Conservation (phyloP, 257 asterid genomes). For the Capsicum chinense region DNA sequence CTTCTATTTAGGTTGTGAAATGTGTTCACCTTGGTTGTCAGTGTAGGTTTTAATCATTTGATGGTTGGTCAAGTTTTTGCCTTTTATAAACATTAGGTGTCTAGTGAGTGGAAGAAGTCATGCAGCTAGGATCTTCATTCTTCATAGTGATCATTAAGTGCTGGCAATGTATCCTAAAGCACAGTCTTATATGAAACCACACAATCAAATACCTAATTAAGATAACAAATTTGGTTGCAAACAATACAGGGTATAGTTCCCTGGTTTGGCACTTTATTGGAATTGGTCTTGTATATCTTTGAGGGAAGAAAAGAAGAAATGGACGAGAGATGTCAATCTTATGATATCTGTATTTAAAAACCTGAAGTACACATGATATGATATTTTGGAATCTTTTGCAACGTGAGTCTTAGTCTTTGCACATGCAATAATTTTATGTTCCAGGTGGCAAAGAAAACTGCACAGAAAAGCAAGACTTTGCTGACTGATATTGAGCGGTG, state of each 20-base stretch:
- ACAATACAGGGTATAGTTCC: not conserved
- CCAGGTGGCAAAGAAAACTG: slow-evolving; percentile 92
- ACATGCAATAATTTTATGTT: slow-evolving; percentile 29
- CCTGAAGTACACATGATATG: not conserved
- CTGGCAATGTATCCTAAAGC: not conserved
- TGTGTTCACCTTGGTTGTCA: slow-evolving; percentile 15
- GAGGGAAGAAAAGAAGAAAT: not conserved
- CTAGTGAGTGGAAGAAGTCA: slow-evolving; percentile 16
- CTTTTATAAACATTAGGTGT: not conserved
- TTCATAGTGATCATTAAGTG: not conserved
- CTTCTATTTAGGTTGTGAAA: slow-evolving; percentile 2
- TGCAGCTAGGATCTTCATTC: not conserved
- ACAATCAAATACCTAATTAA: slow-evolving; percentile 1
- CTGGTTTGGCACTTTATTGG: slow-evolving; percentile 8
- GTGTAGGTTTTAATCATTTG: not conserved
- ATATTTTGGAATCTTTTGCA: slow-evolving; percentile 15
- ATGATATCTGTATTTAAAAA: not conserved
- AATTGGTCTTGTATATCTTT: not conserved
- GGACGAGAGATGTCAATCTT: not conserved
- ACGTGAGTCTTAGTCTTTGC: not conserved
- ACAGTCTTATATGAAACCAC: slow-evolving; percentile 4
- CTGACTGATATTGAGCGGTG: slow-evolving; percentile 88
- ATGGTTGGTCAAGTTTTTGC: slow-evolving; percentile 21
- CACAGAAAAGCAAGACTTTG: slow-evolving; percentile 87
- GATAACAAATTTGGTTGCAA: slow-evolving; percentile 6